phyloP scores from a whole-genome alignment of 768 basidiomycete species.

The Royoungia palumana region DNA sequence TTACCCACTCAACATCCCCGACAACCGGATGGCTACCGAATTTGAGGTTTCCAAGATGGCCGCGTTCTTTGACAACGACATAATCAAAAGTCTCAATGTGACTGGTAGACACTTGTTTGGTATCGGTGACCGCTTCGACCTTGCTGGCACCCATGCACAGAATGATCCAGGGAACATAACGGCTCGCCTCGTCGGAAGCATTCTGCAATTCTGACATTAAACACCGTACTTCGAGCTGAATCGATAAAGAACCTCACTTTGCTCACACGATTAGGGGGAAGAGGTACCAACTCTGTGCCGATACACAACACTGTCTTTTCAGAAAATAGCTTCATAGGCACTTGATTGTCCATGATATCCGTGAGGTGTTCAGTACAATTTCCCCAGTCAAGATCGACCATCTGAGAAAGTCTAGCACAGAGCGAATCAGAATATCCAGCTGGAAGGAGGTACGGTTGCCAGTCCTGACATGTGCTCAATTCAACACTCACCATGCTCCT shows the following conservation, averaged over 20 bases:
- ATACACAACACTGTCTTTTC: conserved; percentile 58
- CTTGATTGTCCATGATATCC: conserved; percentile 56
- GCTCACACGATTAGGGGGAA: conserved; percentile 26
- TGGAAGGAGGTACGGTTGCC: conserved; percentile 58
- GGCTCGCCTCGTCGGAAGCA: conserved; percentile 35
- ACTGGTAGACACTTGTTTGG: conserved; percentile 29
- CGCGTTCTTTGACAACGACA: conserved; percentile 54
- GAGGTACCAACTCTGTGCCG: conserved; percentile 53
- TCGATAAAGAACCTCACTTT: conserved; percentile 13
- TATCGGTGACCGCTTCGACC: conserved; percentile 63
- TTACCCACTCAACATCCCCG: conserved; percentile 69
- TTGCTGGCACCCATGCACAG: conserved; percentile 72
- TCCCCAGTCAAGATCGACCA: conserved; percentile 49
- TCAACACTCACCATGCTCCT: conserved; percentile 8
- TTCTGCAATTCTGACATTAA: conserved; percentile 18
- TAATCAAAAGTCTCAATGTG: conserved; percentile 48
- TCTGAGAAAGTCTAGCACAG: conserved; percentile 42
- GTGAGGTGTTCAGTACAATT: conserved; percentile 48
- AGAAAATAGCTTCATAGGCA: conserved; percentile 55
- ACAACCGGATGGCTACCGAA: conserved; percentile 30
- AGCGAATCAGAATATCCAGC: conserved; percentile 45
- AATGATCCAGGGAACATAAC: conserved; percentile 60
- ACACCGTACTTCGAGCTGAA: too few species aligned
- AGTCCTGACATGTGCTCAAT: conserved; percentile 40
- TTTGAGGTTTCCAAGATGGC: conserved; percentile 26